These are phyloP conservation scores for Carex pumila DNA, from an alignment of 176 grass and related monocot species.

Conservation along the genomic window DNA sequence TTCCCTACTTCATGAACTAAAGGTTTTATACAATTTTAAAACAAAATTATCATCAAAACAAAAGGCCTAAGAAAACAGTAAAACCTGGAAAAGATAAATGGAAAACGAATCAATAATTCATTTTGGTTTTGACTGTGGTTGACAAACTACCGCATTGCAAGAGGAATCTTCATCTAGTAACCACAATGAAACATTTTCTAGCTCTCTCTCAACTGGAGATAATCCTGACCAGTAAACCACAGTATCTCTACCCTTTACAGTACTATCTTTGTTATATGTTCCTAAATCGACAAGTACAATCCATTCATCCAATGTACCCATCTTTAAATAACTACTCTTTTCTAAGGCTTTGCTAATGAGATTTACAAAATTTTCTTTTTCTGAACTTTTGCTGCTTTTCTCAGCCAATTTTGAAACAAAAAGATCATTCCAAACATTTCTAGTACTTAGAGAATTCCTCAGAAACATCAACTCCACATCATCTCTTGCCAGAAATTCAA, in stretches of 20 bases:
- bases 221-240: slow-evolving; percentile 53
- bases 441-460: slow-evolving; percentile 44
- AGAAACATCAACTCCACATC: slow-evolving; percentile 53
- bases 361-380: slow-evolving; percentile 33
- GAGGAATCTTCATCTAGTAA: slow-evolving; percentile 70
- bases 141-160: slow-evolving; percentile 80
- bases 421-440: slow-evolving; percentile 50
- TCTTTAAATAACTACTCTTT: slow-evolving; percentile 23
- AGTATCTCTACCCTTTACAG: slow-evolving; percentile 27
- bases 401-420: slow-evolving; percentile 35
- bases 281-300: slow-evolving; percentile 36
- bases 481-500: slow-evolving; percentile 48
- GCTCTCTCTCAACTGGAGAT: slow-evolving; percentile 53
- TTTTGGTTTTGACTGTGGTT: slow-evolving; percentile 16
- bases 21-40: slow-evolving; percentile 5
- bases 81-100: not conserved
- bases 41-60: not conserved
- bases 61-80: not conserved
- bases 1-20: not conserved
- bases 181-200: slow-evolving; percentile 57
- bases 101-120: not conserved
- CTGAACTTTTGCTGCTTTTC: slow-evolving; percentile 7
- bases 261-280: slow-evolving; percentile 23
- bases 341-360: slow-evolving; percentile 33
- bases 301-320: slow-evolving; percentile 43